Evolutionary conservation across 1,139 yeast genomes (phyloP).

Genomic region (Blastobotrys elegans): DNA sequence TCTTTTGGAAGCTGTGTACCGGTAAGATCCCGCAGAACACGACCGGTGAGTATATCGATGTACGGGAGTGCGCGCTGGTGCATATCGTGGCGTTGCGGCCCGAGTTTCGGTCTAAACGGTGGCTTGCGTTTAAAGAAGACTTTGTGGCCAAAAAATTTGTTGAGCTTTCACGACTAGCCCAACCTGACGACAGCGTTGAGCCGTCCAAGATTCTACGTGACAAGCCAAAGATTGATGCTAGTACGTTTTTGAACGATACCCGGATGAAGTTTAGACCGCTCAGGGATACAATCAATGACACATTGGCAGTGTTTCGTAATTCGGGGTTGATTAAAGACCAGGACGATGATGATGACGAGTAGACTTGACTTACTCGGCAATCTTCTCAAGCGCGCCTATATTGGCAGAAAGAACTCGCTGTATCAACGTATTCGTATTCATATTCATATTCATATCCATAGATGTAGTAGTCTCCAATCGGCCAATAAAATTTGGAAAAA

Average conservation of each 20-base stretch:
- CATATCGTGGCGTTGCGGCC: conserved; percentile 3
- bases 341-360: background rate
- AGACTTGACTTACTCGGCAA: background rate
- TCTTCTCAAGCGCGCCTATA: conserved; percentile 1
- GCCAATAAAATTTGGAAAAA: background rate
- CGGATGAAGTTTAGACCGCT: conserved; percentile 1
- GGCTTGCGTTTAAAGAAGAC: conserved; percentile 3
- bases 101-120: conserved; percentile 2
- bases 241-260: conserved; percentile 6
- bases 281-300: conserved; percentile 5
- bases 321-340: background rate
- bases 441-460: background rate
- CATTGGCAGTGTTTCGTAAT: background rate
- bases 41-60: conserved; percentile 4
- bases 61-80: conserved; percentile 7
- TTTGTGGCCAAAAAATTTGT: conserved; percentile 7
- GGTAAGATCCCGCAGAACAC: conserved; percentile 2
- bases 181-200: conserved; percentile 7
- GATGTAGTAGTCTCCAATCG: background rate
- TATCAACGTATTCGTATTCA: background rate
- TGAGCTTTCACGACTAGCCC: conserved; percentile 6
- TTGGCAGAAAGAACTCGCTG: background rate
- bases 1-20: conserved; percentile 17
- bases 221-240: conserved; percentile 9
- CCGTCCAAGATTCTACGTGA: background rate